Evolutionary conservation across 2,329 filamentous ascomycete species (phyloP).

Genomic region (Sporothrix brunneoviolacea): DNA sequence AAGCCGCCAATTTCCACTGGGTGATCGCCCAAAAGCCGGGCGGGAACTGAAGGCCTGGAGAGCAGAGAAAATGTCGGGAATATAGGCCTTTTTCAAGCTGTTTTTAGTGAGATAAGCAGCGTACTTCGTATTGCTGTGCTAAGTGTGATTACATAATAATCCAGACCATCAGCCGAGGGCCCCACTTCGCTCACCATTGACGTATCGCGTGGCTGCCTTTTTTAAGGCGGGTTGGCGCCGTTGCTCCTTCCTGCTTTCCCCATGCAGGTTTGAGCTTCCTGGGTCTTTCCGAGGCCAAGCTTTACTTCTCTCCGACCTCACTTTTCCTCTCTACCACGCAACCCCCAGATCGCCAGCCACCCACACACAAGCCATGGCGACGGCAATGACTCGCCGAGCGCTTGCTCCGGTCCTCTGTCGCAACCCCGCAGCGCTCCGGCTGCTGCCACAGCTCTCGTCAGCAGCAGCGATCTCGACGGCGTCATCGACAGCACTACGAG

Average conservation of each 20-base stretch:
- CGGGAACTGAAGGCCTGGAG: not conserved
- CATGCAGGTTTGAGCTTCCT: no score
- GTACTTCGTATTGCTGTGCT: no score
- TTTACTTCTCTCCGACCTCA: not conserved
- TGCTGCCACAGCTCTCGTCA: not conserved
- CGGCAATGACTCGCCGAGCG: constrained; percentile 22
- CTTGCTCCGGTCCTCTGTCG: constrained; percentile 20
- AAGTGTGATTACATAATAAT: no score
- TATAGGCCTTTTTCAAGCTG: no score
- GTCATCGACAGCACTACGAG: not conserved
- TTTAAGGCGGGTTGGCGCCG: not conserved
- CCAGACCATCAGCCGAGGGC: not conserved
- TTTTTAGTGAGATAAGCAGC: no score
- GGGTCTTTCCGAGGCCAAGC: no score
- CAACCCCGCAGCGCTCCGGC: constrained; percentile 4
- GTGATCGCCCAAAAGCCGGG: constrained; percentile 29
- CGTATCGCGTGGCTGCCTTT: constrained; percentile 16
- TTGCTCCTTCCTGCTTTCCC: constrained; percentile 1
- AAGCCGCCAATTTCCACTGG: constrained; percentile 33
- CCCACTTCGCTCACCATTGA: constrained; percentile 5
- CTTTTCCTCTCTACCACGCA: not conserved
- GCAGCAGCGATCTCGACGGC: not conserved
- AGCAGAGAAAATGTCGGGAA: no score
- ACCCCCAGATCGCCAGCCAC: not conserved
- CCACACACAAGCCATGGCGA: constrained; percentile 19